A percentile compares a stretch with the other conserved stretches of the same genome.
Conservation (phyloP, 176 grass and related monocot species). For the Eragrostis nindensis region DNA sequence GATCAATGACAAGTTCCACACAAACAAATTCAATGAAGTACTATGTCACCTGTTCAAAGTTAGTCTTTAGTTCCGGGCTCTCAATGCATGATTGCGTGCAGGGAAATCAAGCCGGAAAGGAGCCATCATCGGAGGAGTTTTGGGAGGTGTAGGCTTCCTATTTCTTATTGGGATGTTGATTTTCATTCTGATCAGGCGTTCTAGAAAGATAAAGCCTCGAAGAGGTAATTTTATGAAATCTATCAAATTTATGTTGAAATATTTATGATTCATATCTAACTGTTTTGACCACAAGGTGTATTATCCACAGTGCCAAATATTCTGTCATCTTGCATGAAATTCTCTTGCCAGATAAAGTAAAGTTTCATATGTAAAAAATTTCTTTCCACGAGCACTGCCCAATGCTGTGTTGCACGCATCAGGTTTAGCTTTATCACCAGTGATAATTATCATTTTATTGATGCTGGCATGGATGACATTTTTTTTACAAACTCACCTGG, state of each 20-base stretch:
- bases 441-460: not conserved
- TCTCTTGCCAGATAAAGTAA: not conserved
- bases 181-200: constrained; percentile 51
- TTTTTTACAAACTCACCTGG: too few species aligned
- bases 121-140: constrained; percentile 68
- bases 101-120: constrained; percentile 57
- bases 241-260: not conserved
- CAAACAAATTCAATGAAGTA: not conserved
- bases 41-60: not conserved
- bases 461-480: not conserved
- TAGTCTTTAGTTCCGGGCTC: not conserved
- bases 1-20: not conserved
- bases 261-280: constrained; percentile 5
- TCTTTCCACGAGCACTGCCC: constrained; percentile 15
- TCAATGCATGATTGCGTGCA: constrained; percentile 43
- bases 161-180: constrained; percentile 49
- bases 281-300: not conserved
- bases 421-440: constrained; percentile 17
- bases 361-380: not conserved
- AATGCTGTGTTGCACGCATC: constrained; percentile 21
- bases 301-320: not conserved
- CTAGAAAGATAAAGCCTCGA: constrained; percentile 37
- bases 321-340: not conserved
- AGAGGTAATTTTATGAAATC: constrained; percentile 50
- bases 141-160: constrained; percentile 54